Percentiles rank a stretch among this genome's conserved stretches.
These are phyloP conservation scores for Afroboletus lepidellus DNA, from an alignment of 1,284 basidiomycete species.

Conservation along the genomic window DNA sequence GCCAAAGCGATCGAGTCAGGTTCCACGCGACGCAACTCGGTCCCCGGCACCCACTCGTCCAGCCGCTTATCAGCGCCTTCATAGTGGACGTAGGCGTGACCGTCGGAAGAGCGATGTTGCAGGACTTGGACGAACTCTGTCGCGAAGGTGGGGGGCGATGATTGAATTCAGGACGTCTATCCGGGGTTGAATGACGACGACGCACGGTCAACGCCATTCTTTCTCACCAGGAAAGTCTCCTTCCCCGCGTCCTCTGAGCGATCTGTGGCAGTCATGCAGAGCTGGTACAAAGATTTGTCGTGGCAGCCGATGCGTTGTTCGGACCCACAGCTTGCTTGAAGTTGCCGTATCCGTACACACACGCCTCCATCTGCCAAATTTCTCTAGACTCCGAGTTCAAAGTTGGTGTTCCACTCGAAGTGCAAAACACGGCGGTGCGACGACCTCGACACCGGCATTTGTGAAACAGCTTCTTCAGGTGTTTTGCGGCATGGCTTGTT, in stretches of 20 bases:
- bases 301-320: too few species aligned
- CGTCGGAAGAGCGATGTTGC: slow-evolving; percentile 44
- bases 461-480: too few species aligned
- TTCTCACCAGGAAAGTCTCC: slow-evolving; percentile 37
- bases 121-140: slow-evolving; percentile 40
- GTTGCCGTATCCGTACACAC: slow-evolving; percentile 1
- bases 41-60: slow-evolving; percentile 70
- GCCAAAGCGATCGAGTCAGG: slow-evolving; percentile 17
- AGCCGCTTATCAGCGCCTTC: slow-evolving; percentile 68
- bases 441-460: too few species aligned
- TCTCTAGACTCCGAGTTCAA: background rate
- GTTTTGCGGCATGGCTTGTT: too few species aligned
- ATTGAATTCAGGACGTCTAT: slow-evolving; percentile 15
- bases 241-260: slow-evolving; percentile 6
- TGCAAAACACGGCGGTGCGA: background rate
- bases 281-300: too few species aligned
- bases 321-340: slow-evolving; percentile 6
- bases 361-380: background rate
- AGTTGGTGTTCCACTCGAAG: too few species aligned
- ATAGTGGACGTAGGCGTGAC: slow-evolving; percentile 67
- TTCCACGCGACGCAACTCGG: slow-evolving; percentile 33
- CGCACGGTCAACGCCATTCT: slow-evolving; percentile 50
- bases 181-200: slow-evolving; percentile 18
- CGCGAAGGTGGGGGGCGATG: background rate
- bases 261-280: slow-evolving; percentile 20